Conservation (phyloP, 78 protist genomes). For the Dictyostelium purpureum region DNA sequence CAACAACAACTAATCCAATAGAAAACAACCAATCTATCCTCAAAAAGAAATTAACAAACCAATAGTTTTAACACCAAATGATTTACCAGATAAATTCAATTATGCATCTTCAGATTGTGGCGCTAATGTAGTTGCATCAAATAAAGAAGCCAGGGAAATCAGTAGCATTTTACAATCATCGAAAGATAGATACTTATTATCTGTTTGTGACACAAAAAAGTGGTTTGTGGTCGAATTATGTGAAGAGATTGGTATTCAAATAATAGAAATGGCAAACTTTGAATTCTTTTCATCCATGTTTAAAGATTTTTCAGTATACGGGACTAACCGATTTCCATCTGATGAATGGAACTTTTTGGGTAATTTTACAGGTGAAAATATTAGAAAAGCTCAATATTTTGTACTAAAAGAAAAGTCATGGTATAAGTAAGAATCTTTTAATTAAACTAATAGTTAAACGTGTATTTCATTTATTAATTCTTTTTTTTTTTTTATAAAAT, state of each 20-base stretch:
- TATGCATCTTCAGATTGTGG: constrained; percentile 84
- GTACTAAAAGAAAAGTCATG: constrained; percentile 46
- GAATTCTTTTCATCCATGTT: constrained; percentile 84
- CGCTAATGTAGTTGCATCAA: constrained; percentile 71
- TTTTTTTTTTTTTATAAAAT: too few species aligned
- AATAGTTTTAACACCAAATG: constrained; percentile 41
- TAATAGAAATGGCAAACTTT: constrained; percentile 79
- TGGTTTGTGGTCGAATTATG: constrained; percentile 84
- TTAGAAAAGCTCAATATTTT: constrained; percentile 77
- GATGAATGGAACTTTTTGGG: constrained; percentile 51
- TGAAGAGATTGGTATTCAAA: constrained; percentile 80
- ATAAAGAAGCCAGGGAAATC: constrained; percentile 67
- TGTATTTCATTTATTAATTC: too few species aligned
- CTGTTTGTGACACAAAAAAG: constrained; percentile 41
- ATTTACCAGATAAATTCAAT: constrained; percentile 69
- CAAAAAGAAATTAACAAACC: too few species aligned
- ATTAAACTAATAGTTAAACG: not conserved
- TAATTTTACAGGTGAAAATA: constrained; percentile 72
- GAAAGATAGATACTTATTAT: constrained; percentile 76
- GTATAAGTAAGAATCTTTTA: constrained; percentile 3
- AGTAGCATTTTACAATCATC: constrained; percentile 54
- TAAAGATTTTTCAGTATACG: constrained; percentile 61
- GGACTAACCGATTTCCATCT: constrained; percentile 50
- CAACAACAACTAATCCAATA: constrained; percentile 50
- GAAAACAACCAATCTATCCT: constrained; percentile 5